Base-by-base conservation (phyloP, 768 basidiomycete genomes). In the Artomyces pyxidatus region DNA sequence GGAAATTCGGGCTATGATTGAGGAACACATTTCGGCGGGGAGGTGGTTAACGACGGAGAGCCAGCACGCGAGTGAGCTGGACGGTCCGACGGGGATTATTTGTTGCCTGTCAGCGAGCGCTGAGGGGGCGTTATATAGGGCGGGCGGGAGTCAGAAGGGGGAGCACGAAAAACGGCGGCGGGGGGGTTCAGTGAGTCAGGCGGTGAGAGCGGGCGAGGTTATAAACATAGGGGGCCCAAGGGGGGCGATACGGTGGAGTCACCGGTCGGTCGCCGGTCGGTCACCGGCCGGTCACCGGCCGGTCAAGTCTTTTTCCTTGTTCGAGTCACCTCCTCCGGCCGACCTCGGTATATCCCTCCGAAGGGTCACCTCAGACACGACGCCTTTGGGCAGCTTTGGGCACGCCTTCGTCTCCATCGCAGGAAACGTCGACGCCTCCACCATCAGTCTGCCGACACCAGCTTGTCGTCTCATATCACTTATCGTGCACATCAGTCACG, bases 11-110 rank as follows among this genome's bases (percentile, higher is more conserved):
- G 32, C 12, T 35, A 35, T 35, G 1, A 17, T 4, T 35, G 32
- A 4, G 56, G 52, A 49, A 26, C 51, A 71, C 80, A 81, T 81
- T 60, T 64, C 59, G 65, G 59, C 48, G 58, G 53, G 49, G 48
- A 59, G 39, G 48, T 51, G 49, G 45, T 30, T 25, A 58, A 41
- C 47, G 61, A 27, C 26, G 65, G 61, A 63, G 56, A 54, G 42
- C 69, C 59, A 63, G 64, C 67, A 65, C 60, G 64, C 70, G 59
- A 59, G 64, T 65, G 61, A 72, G 69, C 66, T 73, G 71, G 75
- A 53, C 56, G 59, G 72, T 63, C 71, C 71, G 66, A 55, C 52
- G 39, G 37, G 51, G 64, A 63, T 61, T 59, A 57, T 57, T 59
- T 59, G 54, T 52, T 57, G 53, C 11, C 50, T 37, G 50, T 59